Evolutionary conservation across 139 green algal genomes (phyloP).

Genomic region (Micractinium sp.): DNA sequence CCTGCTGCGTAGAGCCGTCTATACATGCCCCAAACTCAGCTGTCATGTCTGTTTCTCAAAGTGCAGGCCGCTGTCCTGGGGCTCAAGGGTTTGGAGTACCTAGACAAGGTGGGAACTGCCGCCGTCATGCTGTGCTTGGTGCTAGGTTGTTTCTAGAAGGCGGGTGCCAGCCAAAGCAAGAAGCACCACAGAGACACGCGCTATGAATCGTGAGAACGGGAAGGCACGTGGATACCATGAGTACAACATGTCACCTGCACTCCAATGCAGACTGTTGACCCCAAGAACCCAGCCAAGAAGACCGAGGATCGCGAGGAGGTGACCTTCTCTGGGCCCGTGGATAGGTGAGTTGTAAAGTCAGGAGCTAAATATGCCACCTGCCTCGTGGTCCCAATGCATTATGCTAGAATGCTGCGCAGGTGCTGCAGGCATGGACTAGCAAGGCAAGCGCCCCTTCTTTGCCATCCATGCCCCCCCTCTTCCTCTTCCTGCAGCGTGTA

Average conservation of each 20-base stretch:
- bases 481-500: constrained; percentile 72
- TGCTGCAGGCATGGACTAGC: background rate
- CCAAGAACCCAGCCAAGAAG: constrained; percentile 73
- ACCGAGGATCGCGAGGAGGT: constrained; percentile 73
- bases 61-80: constrained; percentile 55
- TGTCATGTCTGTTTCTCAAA: too few relatives aligned
- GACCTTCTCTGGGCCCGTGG: constrained; percentile 68
- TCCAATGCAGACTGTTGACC: constrained; percentile 55
- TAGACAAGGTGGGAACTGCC: constrained; percentile 74
- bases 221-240: too few relatives aligned
- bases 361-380: too few relatives aligned
- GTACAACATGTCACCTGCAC: too few relatives aligned
- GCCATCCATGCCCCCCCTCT: background rate
- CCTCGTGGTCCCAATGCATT: background rate
- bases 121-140: background rate
- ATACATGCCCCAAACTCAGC: too few relatives aligned
- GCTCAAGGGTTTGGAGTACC: constrained; percentile 83
- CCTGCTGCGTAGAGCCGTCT: too few relatives aligned
- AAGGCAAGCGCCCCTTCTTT: background rate
- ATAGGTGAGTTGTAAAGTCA: constrained; percentile 44
- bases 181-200: background rate
- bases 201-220: too few relatives aligned
- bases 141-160: background rate
- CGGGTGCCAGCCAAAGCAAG: background rate
- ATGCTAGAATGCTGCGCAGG: background rate